A percentile compares a stretch with the other conserved stretches of the same genome.
Evolutionary conservation across 805 yeast species (phyloP).

Genomic region (Spathaspora hagerdaliae): DNA sequence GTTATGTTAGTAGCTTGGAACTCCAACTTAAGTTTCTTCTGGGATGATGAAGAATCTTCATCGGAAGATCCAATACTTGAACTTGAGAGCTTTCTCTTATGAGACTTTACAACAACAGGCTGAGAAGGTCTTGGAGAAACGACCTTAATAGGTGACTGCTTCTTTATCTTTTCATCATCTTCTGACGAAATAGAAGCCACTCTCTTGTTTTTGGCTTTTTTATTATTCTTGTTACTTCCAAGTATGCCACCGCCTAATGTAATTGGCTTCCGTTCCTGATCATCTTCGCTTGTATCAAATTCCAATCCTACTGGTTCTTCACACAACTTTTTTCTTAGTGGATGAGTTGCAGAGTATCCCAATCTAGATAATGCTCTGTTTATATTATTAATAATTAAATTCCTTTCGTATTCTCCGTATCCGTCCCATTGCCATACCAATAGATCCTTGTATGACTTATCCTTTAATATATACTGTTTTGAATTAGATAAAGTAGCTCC

Average conservation of each 20-base stretch:
- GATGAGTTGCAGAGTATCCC: constrained; percentile 42
- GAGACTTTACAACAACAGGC: neutral
- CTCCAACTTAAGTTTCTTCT: constrained; percentile 6
- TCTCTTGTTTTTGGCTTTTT: neutral
- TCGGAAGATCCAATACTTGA: constrained; percentile 8
- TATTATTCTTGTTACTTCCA: neutral
- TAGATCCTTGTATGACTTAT: constrained; percentile 37
- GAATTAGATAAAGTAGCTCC: neutral
- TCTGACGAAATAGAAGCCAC: neutral
- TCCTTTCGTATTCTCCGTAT: constrained; percentile 28
- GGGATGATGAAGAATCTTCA: constrained; percentile 4
- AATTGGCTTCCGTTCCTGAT: constrained; percentile 3
- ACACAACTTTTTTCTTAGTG: constrained; percentile 31
- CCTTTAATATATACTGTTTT: constrained; percentile 28
- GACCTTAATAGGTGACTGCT: neutral
- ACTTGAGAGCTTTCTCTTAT: constrained; percentile 6
- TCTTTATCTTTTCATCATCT: neutral
- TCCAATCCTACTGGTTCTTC: constrained; percentile 6
- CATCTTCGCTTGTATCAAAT: constrained; percentile 1
- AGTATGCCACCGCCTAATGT: neutral
- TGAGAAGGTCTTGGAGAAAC: neutral
- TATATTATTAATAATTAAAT: constrained; percentile 27
- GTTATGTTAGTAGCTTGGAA: constrained; percentile 18
- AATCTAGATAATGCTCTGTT: constrained; percentile 37
- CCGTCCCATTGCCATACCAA: constrained; percentile 33